These are phyloP conservation scores for Rhododendron williamsianum DNA, from an alignment of 148 eudicot species.

Conservation along the genomic window DNA sequence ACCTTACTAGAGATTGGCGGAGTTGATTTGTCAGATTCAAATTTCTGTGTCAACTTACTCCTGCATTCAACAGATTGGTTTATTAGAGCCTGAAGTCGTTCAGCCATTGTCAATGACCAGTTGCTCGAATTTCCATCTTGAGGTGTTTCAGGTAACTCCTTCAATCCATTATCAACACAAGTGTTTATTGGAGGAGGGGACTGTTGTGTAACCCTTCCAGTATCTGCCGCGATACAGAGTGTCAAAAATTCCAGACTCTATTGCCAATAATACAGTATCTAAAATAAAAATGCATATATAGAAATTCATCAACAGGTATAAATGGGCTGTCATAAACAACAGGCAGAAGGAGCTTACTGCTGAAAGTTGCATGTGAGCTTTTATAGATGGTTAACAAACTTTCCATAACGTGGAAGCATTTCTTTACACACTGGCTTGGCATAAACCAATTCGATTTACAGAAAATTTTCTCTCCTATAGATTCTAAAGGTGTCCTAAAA, in stretches of 20 bases:
- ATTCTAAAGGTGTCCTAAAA: neutral
- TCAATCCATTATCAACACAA: neutral
- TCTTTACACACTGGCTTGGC: neutral
- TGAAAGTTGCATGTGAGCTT: conserved; percentile 58
- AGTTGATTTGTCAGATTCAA: neutral
- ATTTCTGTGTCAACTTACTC: neutral
- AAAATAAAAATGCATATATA: neutral
- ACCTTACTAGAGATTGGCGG: neutral
- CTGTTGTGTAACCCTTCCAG: conserved; percentile 14
- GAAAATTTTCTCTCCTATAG: neutral
- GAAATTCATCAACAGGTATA: neutral
- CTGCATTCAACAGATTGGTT: neutral
- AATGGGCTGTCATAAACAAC: conserved; percentile 20
- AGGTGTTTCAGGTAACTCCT: neutral
- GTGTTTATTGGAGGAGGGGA: neutral
- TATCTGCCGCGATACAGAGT: conserved; percentile 16
- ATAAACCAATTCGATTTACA: neutral
- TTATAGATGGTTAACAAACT: conserved; percentile 54
- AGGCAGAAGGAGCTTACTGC: conserved; percentile 40
- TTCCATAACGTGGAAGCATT: conserved; percentile 33
- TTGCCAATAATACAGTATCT: neutral
- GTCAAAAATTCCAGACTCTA: neutral
- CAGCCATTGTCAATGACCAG: neutral
- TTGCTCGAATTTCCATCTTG: neutral
- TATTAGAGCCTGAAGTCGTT: neutral